Evolutionary conservation across 2,329 filamentous ascomycete species (phyloP), one percentile per base, ranked within the genome.

Genomic region (Trichoderma simmonsii): DNA sequence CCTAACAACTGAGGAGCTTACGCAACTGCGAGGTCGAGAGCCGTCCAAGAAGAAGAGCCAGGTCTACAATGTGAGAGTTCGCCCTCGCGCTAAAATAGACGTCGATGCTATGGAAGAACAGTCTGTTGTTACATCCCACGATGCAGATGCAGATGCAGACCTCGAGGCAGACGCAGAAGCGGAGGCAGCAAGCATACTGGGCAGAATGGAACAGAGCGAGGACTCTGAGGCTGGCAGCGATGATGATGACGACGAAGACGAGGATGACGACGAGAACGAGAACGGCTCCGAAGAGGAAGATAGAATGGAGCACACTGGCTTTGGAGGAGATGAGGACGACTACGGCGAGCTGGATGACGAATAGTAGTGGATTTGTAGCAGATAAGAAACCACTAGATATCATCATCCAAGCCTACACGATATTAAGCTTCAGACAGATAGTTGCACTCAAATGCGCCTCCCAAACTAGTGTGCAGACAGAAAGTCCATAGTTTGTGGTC

Each of bases 1-100:
- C 15, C 77, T 83, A 3, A 82, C 81, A 4, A 76, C 79, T 7
- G 79, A 82, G 24, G 81, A 83, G 70, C 75, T 82, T 12, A 81
- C 76, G 5, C 73, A 76, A 34, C 74, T 83, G 7, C 76, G 81
- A 1, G 81, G 81, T 9, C 76, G 79, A 30, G 77, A 80, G 34
- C 80, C 80, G 0, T 75, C 79, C 2, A 81, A 79, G 74, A 82
- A 80, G 75, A 82, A 79, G 73, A 80, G 80, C 30, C 78, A 78
- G 36, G 80, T 80, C 0, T 82, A 82, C 39, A 81, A 80, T 24
- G 79, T 80, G 8, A 77, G 78, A 14, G 74, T 82, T 18, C 71
- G 71, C 14, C 71, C 59, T 36, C 71, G 67, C 15, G 39, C 54
- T 4, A 60, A 56, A 8, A 56, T 21, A 6, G 59, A 39, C 18